Conservation (phyloP, 192 early-diverging fungal genomes). For the Bifiguratus adelaidae region DNA sequence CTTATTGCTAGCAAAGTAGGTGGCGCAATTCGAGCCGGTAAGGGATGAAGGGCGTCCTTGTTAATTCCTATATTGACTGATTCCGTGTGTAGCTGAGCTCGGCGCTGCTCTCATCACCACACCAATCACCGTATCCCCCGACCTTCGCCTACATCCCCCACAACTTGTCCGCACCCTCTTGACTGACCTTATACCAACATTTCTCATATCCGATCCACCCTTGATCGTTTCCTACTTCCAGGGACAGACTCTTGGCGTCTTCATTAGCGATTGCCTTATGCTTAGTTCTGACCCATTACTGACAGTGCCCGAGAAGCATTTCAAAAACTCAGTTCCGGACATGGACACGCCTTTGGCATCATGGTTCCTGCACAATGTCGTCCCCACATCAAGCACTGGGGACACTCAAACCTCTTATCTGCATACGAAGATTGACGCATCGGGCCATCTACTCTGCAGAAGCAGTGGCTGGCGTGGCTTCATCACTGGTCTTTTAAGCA, state of each 20-base stretch:
- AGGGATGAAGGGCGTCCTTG: neutral
- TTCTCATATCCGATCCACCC: neutral
- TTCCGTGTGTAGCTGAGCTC: conserved; percentile 14
- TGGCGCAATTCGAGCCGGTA: conserved; percentile 28
- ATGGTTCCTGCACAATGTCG: neutral
- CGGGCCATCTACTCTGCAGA: conserved; percentile 6
- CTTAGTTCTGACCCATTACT: conserved; percentile 9
- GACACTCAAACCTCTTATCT: too few relatives aligned
- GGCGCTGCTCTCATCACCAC: conserved; percentile 20
- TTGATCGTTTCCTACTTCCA: conserved; percentile 20
- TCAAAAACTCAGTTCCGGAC: neutral
- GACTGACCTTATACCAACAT: conserved; percentile 9
- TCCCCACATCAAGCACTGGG: too few relatives aligned
- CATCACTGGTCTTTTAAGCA: conserved; percentile 22
- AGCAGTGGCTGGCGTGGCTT: conserved; percentile 21
- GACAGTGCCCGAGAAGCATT: conserved; percentile 1
- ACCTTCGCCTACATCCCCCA: conserved; percentile 7
- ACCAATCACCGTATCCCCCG: conserved; percentile 5
- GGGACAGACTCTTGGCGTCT: conserved; percentile 26
- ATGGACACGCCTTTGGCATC: neutral
- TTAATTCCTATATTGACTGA: neutral
- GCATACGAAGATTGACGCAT: too few relatives aligned
- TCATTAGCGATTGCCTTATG: conserved; percentile 23
- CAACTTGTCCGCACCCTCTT: conserved; percentile 13
- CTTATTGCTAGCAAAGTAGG: conserved; percentile 22